A percentile compares a stretch with the other conserved stretches of the same genome.
These are phyloP conservation scores for Colletotrichum sp. DNA, from an alignment of 2,329 filamentous ascomycete genomes.

Conservation along the genomic window DNA sequence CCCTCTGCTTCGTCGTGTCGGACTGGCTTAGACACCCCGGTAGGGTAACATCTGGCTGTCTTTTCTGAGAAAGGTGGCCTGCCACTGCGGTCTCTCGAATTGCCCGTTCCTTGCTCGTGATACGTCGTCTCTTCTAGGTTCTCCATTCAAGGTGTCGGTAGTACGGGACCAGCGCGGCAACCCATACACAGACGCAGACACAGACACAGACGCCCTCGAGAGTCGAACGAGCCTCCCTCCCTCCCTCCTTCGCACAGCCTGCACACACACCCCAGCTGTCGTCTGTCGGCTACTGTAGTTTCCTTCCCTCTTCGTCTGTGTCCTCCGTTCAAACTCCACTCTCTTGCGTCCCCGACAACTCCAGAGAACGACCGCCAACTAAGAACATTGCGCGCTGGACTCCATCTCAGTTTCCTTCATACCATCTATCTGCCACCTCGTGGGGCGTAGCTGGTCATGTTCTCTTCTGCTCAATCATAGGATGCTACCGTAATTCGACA, in stretches of 20 bases:
- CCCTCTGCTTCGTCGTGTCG: neutral
- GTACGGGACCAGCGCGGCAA: neutral
- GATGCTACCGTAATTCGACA: conserved; percentile 24
- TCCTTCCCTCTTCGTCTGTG: conserved; percentile 1
- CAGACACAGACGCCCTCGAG: neutral
- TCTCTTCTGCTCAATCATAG: neutral
- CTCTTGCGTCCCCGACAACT: conserved; percentile 1
- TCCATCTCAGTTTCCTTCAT: conserved; percentile 18
- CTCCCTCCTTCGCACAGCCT: neutral
- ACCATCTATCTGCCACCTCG: conserved; percentile 18
- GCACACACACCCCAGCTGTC: neutral
- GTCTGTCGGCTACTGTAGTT: neutral
- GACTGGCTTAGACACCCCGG: neutral
- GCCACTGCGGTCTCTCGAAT: neutral
- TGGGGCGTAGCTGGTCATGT: conserved; percentile 5
- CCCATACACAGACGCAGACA: neutral
- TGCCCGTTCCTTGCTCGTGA: neutral
- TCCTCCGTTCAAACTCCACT: neutral
- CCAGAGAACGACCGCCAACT: neutral
- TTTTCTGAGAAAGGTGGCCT: neutral
- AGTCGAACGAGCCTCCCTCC: neutral
- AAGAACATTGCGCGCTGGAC: conserved; percentile 7
- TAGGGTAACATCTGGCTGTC: neutral
- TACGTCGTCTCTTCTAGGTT: neutral
- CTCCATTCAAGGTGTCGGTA: neutral